A percentile compares a stretch with the other conserved stretches of the same genome.
Conservation (phyloP, 2,329 filamentous ascomycete species). For the Magnaporthiopsis rhizophila region DNA sequence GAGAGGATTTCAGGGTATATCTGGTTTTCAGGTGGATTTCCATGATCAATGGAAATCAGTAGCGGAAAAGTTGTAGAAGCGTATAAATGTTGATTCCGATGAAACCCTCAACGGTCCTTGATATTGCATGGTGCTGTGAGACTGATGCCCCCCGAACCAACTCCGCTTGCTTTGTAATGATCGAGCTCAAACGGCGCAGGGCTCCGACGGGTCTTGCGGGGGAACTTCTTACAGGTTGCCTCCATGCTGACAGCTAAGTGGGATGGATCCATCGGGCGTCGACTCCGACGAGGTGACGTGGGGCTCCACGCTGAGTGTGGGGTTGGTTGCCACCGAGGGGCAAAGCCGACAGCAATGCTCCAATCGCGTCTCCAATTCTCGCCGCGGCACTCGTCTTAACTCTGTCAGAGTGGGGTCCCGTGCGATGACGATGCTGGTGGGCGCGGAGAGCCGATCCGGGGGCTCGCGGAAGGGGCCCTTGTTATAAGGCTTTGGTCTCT, state of each 20-base stretch:
- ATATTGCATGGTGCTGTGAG: too few species aligned
- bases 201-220: too few species aligned
- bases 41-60: too few species aligned
- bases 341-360: background rate
- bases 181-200: background rate
- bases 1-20: too few species aligned
- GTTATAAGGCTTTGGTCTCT: background rate
- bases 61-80: too few species aligned
- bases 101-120: too few species aligned
- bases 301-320: background rate
- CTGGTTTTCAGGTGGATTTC: too few species aligned
- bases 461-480: background rate
- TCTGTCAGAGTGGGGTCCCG: background rate
- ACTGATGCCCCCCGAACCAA: too few species aligned
- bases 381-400: too few species aligned
- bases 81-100: too few species aligned
- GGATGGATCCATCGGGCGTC: background rate
- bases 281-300: background rate
- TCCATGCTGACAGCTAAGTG: background rate
- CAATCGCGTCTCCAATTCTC: background rate
- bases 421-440: background rate
- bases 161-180: background rate
- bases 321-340: background rate
- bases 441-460: background rate
- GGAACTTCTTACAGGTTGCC: too few species aligned